Conservation (phyloP, 169 alveolate genomes). For the Cryptosporidium viatorum region DNA sequence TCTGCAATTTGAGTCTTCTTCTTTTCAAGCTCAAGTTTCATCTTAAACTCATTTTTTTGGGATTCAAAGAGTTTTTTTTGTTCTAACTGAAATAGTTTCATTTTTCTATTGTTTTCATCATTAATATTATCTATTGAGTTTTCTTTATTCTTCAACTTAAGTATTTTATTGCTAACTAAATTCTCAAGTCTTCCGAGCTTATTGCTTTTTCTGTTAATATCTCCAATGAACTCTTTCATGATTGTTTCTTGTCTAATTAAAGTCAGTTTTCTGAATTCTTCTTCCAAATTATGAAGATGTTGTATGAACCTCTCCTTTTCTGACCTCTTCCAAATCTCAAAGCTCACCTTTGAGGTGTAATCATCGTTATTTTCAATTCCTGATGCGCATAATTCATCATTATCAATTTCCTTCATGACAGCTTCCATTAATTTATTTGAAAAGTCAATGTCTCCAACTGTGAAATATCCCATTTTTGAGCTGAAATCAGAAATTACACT, state of each 20-base stretch:
- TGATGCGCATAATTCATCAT: not conserved
- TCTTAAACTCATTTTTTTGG: slow-evolving; percentile 1
- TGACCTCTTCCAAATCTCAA: slow-evolving; percentile 32
- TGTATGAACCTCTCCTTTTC: slow-evolving; percentile 62
- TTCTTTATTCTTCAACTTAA: slow-evolving; percentile 62
- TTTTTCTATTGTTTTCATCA: slow-evolving; percentile 37
- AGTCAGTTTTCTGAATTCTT: slow-evolving; percentile 27
- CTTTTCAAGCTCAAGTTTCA: slow-evolving; percentile 64
- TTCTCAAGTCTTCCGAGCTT: slow-evolving; percentile 56
- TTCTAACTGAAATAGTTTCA: slow-evolving; percentile 18
- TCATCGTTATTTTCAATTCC: slow-evolving; percentile 14
- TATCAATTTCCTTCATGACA: slow-evolving; percentile 12
- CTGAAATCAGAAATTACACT: slow-evolving; percentile 6
- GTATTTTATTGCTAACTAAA: slow-evolving; percentile 34
- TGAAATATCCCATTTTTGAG: slow-evolving; percentile 38
- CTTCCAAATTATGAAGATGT: slow-evolving; percentile 39
- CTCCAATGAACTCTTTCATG: slow-evolving; percentile 42
- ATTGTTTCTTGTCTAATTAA: slow-evolving; percentile 54
- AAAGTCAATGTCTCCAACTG: slow-evolving; percentile 1
- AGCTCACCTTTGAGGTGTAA: not conserved
- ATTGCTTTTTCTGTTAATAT: slow-evolving; percentile 25
- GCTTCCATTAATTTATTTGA: not conserved
- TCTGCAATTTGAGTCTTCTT: slow-evolving; percentile 27
- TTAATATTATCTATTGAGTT: slow-evolving; percentile 37
- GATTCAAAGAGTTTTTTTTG: slow-evolving; percentile 18